phyloP scores from a whole-genome alignment of 192 early-diverging fungal species.

The Entomortierella lignicola region DNA sequence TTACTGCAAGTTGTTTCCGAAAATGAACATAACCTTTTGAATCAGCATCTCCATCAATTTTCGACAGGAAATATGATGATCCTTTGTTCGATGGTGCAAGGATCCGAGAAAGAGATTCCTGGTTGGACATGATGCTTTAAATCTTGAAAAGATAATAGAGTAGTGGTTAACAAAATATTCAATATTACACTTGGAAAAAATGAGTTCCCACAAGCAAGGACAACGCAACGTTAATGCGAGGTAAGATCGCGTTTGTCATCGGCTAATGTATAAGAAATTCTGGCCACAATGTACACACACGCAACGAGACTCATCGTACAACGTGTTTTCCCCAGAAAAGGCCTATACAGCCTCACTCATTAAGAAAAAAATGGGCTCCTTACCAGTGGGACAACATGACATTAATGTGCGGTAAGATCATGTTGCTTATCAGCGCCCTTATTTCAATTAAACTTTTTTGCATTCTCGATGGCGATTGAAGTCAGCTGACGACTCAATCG shows the following conservation, averaged over 20 bases:
- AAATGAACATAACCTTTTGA: background rate
- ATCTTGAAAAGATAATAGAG: background rate
- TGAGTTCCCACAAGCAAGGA: constrained; percentile 1
- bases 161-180: constrained; percentile 8
- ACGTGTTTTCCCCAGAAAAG: constrained; percentile 2
- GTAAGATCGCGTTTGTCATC: constrained; percentile 1
- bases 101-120: background rate
- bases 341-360: constrained; percentile 7
- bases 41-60: background rate
- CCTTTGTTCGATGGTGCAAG: background rate
- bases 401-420: constrained; percentile 1
- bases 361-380: background rate
- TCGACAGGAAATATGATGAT: background rate
- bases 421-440: background rate
- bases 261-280: constrained; percentile 3
- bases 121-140: background rate
- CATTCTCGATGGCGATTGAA: no score
- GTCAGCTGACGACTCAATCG: no score
- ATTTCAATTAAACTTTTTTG: no score
- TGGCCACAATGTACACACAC: background rate
- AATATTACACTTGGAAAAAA: background rate
- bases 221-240: constrained; percentile 1
- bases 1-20: background rate
- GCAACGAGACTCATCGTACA: constrained; percentile 8
- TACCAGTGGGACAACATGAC: background rate